phyloP scores from a whole-genome alignment of 345 rosid genomes.

The Stellera chamaejasme region DNA sequence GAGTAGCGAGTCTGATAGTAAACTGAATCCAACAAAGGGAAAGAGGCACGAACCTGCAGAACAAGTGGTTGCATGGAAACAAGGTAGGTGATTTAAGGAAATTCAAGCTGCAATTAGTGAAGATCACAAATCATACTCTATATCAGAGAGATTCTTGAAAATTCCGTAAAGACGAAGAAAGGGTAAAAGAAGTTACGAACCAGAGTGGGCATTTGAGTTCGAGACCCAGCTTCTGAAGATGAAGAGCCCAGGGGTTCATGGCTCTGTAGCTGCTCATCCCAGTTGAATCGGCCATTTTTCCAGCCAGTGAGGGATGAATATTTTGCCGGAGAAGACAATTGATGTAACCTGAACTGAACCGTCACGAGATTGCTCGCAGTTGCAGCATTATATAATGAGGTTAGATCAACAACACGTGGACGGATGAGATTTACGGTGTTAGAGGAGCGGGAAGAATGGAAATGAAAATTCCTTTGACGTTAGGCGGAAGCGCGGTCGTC shows the following conservation, averaged over 20 bases:
- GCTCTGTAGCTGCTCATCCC: conserved; percentile 13
- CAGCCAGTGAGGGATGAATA: not conserved
- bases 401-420: no score
- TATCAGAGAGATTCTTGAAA: not conserved
- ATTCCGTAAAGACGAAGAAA: not conserved
- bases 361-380: no score
- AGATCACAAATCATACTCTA: not conserved
- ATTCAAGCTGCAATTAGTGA: conserved; percentile 38
- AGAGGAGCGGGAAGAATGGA: no score
- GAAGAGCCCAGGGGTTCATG: conserved; percentile 68
- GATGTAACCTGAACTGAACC: no score
- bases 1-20: not conserved
- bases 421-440: no score
- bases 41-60: conserved; percentile 49
- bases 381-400: no score
- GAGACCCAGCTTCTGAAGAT: conserved; percentile 69
- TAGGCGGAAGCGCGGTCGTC: no score
- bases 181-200: conserved; percentile 25
- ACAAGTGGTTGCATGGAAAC: conserved; percentile 79
- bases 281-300: conserved; percentile 31
- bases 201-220: conserved; percentile 91
- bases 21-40: not conserved
- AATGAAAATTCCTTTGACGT: no score
- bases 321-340: no score
- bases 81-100: conserved; percentile 49